Base-by-base conservation (phyloP, 805 yeast species). In the Kluyveromyces aestuarii region DNA sequence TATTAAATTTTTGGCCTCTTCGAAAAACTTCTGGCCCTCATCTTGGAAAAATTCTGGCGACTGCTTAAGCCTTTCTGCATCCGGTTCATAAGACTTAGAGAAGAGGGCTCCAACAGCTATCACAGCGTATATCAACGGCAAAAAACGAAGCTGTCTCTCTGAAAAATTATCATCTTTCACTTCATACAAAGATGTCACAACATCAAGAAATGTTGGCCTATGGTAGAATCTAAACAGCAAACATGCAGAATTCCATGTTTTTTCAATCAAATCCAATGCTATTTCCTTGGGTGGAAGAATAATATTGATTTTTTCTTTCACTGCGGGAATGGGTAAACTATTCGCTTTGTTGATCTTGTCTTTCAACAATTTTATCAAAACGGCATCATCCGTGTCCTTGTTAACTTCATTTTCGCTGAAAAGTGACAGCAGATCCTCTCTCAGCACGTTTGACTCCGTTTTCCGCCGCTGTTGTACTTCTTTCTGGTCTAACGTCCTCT, bases 41-140 rank as follows among this genome's bases (percentile, higher is more conserved):
- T 84, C 88, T 47, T 80, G 82, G 48, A 80, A 71, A 42, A 62
- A 55, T 36, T 58, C 59, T 21, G 18, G 50, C 18, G 52, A 44
- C 27, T 56, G 60, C 27, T 60, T 57, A 48, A 65, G 72, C 44
- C 57, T 64, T 52, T 61, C 58, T 6, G 39, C 10, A 1, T 72
- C 70, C 44, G 68, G 62, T 49, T 68, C 65, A 48, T 72, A 74
- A 52, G 74, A 72, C 58, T 81, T 81, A 37, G 79, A 74, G 56
- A 89, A 87, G 37, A 88, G 69, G 3, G 88, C 86, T 14, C 96
- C 96, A 53, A 88, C 87, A 0, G 96, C 96, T 68, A 89, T 73
- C n/a, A 87, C 85, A 1, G 93, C 79, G 66, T 88, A 88, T 40
- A 88, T 80, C 51, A 89, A 72, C 0, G 96, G 95, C 46, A 87